Percentiles rank a stretch among this genome's conserved stretches.
These are phyloP conservation scores for Pleurotus giganteus DNA, from an alignment of 768 basidiomycete genomes.

Conservation along the genomic window DNA sequence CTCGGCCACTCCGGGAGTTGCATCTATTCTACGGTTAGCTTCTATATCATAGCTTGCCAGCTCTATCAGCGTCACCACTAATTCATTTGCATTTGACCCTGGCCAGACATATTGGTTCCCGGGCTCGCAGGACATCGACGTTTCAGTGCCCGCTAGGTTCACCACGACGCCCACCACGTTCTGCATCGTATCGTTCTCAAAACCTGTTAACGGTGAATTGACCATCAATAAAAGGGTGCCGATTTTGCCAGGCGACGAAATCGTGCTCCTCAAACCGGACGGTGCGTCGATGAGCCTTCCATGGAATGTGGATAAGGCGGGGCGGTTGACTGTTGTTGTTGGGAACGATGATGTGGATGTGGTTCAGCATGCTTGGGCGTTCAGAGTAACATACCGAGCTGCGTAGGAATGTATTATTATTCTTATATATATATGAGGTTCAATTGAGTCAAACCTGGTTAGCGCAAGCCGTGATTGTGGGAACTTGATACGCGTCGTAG, in stretches of 20 bases:
- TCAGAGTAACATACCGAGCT: constrained; percentile 17
- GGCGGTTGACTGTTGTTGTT: constrained; percentile 26
- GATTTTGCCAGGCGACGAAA: constrained; percentile 37
- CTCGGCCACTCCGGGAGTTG: constrained; percentile 47
- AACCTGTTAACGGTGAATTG: constrained; percentile 30
- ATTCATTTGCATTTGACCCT: background rate
- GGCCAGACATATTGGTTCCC: constrained; percentile 48
- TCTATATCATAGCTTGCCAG: background rate
- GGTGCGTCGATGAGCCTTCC: constrained; percentile 17
- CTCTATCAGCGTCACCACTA: background rate
- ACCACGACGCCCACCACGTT: constrained; percentile 49
- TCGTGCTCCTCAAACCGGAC: constrained; percentile 37
- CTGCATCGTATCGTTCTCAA: constrained; percentile 44
- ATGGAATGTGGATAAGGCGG: constrained; percentile 29
- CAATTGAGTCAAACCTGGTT: too few relatives aligned
- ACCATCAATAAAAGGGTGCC: constrained; percentile 40
- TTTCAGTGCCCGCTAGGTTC: constrained; percentile 37
- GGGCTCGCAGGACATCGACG: constrained; percentile 33
- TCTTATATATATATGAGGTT: constrained; percentile 20
- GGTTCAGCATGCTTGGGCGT: constrained; percentile 25
- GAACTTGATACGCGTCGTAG: background rate
- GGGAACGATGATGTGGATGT: constrained; percentile 12
- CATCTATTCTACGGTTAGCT: constrained; percentile 49
- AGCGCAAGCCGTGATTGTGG: too few relatives aligned
- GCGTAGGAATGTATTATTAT: constrained; percentile 1